Evolutionary conservation across 495 filamentous ascomycete genomes (phyloP).

Genomic region (Podospora fimiseda): DNA sequence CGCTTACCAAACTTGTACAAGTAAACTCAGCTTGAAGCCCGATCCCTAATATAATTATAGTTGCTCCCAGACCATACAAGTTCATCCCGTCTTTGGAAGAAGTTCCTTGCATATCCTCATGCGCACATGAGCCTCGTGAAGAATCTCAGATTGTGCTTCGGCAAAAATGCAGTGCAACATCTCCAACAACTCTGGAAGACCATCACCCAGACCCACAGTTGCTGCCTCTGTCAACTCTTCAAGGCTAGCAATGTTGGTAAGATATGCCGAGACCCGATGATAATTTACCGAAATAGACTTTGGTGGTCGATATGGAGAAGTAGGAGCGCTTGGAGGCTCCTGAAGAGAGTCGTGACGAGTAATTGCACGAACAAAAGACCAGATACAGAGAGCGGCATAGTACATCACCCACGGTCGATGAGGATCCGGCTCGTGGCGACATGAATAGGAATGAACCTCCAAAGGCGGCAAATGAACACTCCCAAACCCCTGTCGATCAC

Average conservation of each 20-base stretch:
- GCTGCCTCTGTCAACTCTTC: constrained; percentile 32
- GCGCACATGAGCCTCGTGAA: constrained; percentile 38
- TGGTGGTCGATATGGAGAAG: constrained; percentile 11
- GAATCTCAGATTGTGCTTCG: constrained; percentile 40
- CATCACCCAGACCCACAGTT: constrained; percentile 30
- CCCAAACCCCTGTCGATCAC: constrained; percentile 20
- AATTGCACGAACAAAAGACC: constrained; percentile 84
- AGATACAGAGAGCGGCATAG: constrained; percentile 83
- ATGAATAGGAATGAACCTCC: constrained; percentile 54
- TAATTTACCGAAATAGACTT: constrained; percentile 26
- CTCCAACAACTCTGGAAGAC: constrained; percentile 39
- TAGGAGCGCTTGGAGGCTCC: constrained; percentile 12
- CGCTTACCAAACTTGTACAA: too few relatives aligned
- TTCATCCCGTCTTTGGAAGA: constrained; percentile 16
- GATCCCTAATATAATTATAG: too few relatives aligned
- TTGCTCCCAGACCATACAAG: background rate
- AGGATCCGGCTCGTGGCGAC: constrained; percentile 78
- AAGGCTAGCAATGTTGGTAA: constrained; percentile 33
- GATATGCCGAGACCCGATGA: constrained; percentile 32
- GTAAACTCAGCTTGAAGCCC: too few relatives aligned
- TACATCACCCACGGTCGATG: constrained; percentile 97
- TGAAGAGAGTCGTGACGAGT: constrained; percentile 47
- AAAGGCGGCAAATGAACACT: constrained; percentile 27
- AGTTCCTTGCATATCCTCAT: constrained; percentile 40
- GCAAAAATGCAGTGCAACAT: constrained; percentile 32